Base-by-base conservation (phyloP, 225 moss, liverwort and hornwort genomes). In the Antitrichia curtipendula region DNA sequence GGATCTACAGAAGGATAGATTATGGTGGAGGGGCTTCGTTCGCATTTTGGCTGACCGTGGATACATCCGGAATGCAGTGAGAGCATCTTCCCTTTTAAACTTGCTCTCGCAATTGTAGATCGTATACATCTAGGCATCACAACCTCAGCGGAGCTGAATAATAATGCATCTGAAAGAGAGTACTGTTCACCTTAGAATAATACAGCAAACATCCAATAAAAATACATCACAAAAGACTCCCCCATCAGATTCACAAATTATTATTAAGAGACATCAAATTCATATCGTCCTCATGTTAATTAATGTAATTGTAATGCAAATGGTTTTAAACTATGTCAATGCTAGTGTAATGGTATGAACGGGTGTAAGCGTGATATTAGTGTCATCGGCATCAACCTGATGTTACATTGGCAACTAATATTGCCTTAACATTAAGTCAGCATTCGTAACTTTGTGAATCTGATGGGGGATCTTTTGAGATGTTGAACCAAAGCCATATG, bases 21-120 rank as follows among this genome's bases (percentile, higher is more conserved):
- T 95, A 76, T 96, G 94, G 96, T 96, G 94, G 94, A 91, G 95
- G 72, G 95, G 96, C 68, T 91, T 96, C 69, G 41, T 91, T 85
- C 90, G 93, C 78, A 89, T 94, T 58, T 91, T 96, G 43, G 83
- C 85, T 89, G 94, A 95, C 80, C 89, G 87, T 88, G 90, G 90
- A 52, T 92, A 90, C 68, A 81, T 96, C 43, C 88, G 86, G 72
- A 85, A 84, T 88, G 93, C 60, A 64, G 90, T 91, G 89, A 90
- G 90, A 90, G 80, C 60, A 56, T 73, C 62, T 85, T 84, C 80
- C 66, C 75, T 57, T 80, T 45, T 62, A 81, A 82, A 36, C 75
- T 23, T 60, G 47, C 49, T 72, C 47, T 22, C 49, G 21, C 16
- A 80, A 80, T 45, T 80, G 63, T 58, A 58, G 59, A 76, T 78